Evolutionary conservation across 2,329 filamentous ascomycete species (phyloP).

Genomic region (Beauveria sp.): DNA sequence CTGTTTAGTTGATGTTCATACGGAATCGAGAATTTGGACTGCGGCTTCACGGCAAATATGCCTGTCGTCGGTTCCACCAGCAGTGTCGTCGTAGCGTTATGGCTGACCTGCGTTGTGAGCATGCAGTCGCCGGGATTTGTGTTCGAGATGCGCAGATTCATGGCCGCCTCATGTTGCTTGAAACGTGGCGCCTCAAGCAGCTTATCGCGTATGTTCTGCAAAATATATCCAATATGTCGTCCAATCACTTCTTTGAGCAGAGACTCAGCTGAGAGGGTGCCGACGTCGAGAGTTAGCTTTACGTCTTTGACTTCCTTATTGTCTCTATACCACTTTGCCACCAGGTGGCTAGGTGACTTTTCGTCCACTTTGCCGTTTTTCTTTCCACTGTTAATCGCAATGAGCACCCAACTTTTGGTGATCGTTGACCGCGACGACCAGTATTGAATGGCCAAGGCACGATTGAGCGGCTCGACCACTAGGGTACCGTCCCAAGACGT

Average conservation of each 20-base stretch:
- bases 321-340: constrained; percentile 76
- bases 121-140: constrained; percentile 59
- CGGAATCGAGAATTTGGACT: constrained; percentile 45
- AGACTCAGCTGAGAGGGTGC: constrained; percentile 63
- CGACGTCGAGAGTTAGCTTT: constrained; percentile 59
- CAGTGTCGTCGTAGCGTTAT: constrained; percentile 51
- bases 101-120: constrained; percentile 63
- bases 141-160: constrained; percentile 50
- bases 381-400: constrained; percentile 68
- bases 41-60: constrained; percentile 62
- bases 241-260: constrained; percentile 70
- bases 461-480: constrained; percentile 69
- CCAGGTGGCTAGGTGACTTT: constrained; percentile 46
- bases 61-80: constrained; percentile 74
- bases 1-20: constrained; percentile 61
- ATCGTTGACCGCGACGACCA: constrained; percentile 57
- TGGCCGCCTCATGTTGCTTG: constrained; percentile 47
- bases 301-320: constrained; percentile 64
- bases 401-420: constrained; percentile 81
- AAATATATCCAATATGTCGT: constrained; percentile 63
- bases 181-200: constrained; percentile 56
- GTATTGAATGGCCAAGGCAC: constrained; percentile 82
- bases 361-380: constrained; percentile 30
- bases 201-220: constrained; percentile 57
- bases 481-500: constrained; percentile 73